Evolutionary conservation across 441 rosid genomes (phyloP).

Genomic region (Pelargonium cotyledonis): DNA sequence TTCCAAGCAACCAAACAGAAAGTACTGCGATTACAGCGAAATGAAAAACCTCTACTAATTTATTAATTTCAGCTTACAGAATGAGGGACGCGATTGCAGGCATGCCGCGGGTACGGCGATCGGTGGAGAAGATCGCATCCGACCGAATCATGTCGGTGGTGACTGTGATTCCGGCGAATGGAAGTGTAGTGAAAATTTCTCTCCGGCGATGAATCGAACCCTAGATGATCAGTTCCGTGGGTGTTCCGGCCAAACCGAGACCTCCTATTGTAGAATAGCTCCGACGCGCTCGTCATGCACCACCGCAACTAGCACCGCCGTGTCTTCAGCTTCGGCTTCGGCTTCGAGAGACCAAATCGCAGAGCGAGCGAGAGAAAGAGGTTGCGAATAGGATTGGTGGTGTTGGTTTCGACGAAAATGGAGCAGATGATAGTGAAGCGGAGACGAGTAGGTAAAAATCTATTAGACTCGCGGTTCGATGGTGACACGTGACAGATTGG

Average conservation of each 20-base stretch:
- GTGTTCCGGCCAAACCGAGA: constrained; percentile 55
- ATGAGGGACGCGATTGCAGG: constrained; percentile 23
- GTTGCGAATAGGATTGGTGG: not conserved
- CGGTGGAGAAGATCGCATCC: constrained; percentile 53
- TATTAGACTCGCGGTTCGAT: not conserved
- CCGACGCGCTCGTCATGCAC: constrained; percentile 87
- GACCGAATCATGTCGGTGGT: constrained; percentile 48
- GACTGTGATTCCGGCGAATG: constrained; percentile 33
- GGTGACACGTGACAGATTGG: not conserved
- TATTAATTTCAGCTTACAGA: constrained; percentile 23
- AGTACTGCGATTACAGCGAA: not conserved
- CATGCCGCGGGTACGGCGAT: constrained; percentile 31
- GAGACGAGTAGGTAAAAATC: not conserved
- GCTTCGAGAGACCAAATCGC: not conserved
- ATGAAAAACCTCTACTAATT: not conserved
- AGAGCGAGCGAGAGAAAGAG: not conserved
- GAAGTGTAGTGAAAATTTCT: constrained; percentile 27
- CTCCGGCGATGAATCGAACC: constrained; percentile 31
- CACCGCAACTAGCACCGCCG: constrained; percentile 18
- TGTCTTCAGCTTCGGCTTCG: not conserved
- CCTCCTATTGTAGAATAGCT: constrained; percentile 70
- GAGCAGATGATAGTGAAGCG: not conserved
- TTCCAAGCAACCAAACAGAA: not conserved
- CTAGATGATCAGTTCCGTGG: constrained; percentile 26
- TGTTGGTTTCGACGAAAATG: not conserved